Base-by-base conservation (phyloP, 148 eudicot species). In the Gaultheria prostrata region DNA sequence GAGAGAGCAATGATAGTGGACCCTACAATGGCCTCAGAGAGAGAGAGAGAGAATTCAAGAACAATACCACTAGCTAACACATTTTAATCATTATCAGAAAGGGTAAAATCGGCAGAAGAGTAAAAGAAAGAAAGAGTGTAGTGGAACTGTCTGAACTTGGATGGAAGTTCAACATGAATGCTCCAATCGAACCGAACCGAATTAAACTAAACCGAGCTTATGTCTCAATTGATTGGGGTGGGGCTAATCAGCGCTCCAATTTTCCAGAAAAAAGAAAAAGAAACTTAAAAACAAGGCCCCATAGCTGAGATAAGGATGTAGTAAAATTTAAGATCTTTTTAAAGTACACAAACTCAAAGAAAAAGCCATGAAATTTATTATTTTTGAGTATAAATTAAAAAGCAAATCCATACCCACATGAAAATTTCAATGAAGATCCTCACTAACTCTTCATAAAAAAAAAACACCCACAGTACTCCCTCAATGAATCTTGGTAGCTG, bases 101-200 rank as follows among this genome's bases (percentile, higher is more conserved):
- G 74, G 83, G 77, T 69, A 81, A 21, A 70, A 81, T 21, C 30
- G 77, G 76, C 20, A 78, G 1, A 46, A 45, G 24, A 46, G n/a
- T 32, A 32, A 10, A 48, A 54, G n/a, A 48, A 24, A 67, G 17
- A 63, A 15, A 26, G 63, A 11, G 56, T 56, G 79, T 33, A 76
- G 57, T 83, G 74, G 56, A 74, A 54, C 69, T 81, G 80, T 73
- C 83, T 76, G 85, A 77, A 82, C 65, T 76, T 80, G 33, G 81
- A 15, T 77, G 82, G 50, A 79, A 71, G 57, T 32, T 63, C 49
- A 45, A 82, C 78, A 67, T 63, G 30, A 78, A 67, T 71, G 10
- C 73, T 32, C 49, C 84, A 72, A 67, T 39, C 43, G 5, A 39
- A 39, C 43, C 43, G 3, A 3, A 39, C 43, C 43, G 43, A 39